Evolutionary conservation across 1,284 basidiomycete species (phyloP), one percentile per base, ranked within the genome.

Genomic region (Porodaedalea pini): DNA sequence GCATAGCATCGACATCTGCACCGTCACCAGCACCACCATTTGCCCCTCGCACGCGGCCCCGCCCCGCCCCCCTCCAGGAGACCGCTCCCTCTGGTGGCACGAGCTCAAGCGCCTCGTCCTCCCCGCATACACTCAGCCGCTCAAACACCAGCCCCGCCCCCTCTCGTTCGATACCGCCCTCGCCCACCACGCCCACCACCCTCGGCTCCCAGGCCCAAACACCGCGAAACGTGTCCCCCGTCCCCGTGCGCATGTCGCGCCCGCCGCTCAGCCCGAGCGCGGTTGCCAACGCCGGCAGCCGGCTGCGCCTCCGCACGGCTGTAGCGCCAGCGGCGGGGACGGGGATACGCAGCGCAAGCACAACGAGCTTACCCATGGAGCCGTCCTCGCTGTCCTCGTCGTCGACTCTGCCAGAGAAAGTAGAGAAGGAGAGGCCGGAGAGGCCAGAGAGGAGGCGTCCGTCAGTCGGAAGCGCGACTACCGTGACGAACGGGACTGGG

Each of bases 261-360:
- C 58, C 58, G 19, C 58, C 54, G 32, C 54, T 55, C 21, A 52
- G 47, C 23, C 58, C 58, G 1, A 58, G 57, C 45, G 51, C 51
- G 23, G 45, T 40, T 21, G 44, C 44, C 8, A 56, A 59, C 32
- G 32, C 44, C 27, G 25, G 40, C 8, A 57, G 50, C 25, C 47
- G 54, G n/a, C 25, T 56, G 25, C 53, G 54, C 17, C 49, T 53
- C 31, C 47, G 51, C 13, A 40, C 6, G 4, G 31, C 23, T 7
- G 25, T 32, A 21, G 21, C 23, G 23, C 25, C 15, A 32, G 49
- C 17, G 41, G 44, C 19, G 17, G 29, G 34, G 25, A 29, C 45
- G 17, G 45, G 45, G 13, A 47, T 47, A 31, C 45, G 53, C 15
- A 59, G 54, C 34, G 53, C 48, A 17, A 51, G 47, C 23, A 37